Conservation (phyloP, 768 basidiomycete species). For the Cantharellus cinnabarinus region DNA sequence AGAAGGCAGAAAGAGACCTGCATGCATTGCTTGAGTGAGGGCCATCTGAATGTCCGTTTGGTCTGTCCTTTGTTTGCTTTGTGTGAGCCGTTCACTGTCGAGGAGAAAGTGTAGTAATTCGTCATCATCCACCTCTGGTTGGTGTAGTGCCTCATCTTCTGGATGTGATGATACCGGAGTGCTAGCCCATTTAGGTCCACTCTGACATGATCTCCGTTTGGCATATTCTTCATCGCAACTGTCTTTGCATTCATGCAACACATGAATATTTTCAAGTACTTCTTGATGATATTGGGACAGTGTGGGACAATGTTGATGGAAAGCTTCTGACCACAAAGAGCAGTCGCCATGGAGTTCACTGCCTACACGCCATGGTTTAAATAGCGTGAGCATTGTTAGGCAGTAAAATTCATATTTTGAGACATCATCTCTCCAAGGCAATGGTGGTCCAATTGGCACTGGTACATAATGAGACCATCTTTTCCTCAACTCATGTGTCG, state of each 20-base stretch:
- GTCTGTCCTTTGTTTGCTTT: no score
- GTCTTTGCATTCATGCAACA: neutral
- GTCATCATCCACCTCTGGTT: no score
- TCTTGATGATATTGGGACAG: neutral
- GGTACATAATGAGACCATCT: constrained; percentile 10
- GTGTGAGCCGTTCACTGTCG: no score
- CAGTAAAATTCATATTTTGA: constrained; percentile 13
- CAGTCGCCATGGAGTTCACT: constrained; percentile 12
- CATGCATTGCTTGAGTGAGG: no score
- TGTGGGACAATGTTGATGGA: constrained; percentile 5
- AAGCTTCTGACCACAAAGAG: constrained; percentile 17
- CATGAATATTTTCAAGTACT: neutral
- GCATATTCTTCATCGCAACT: neutral
- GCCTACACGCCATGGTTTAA: constrained; percentile 22
- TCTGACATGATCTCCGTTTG: no score
- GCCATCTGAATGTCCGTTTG: no score
- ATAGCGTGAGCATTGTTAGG: constrained; percentile 23
- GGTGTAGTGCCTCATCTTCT: no score
- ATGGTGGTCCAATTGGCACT: constrained; percentile 18
- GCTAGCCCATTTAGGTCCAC: no score
- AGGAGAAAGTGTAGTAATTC: no score
- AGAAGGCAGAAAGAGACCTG: no score
- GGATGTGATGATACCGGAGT: no score
- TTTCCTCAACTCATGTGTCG: constrained; percentile 10
- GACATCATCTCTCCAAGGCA: constrained; percentile 17